These are phyloP conservation scores for Diaporthe citrichinensis DNA, from an alignment of 2,329 filamentous ascomycete species.

Conservation along the genomic window DNA sequence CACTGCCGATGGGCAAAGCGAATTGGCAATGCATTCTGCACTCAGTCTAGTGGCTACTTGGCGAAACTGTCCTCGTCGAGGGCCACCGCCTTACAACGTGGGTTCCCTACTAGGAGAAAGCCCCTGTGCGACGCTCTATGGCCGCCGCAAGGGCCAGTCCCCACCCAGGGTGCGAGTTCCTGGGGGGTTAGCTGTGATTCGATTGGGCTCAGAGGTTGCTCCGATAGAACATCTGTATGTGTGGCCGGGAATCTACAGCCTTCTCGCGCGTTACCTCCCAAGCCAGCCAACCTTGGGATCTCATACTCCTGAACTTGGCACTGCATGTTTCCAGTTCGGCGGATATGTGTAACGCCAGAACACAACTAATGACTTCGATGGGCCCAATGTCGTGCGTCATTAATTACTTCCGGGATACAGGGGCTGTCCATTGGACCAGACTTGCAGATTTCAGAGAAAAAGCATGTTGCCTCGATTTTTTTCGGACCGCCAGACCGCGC, in stretches of 20 bases:
- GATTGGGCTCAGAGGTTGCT: conserved; percentile 1
- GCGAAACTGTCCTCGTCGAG: conserved; percentile 21
- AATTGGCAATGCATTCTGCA: conserved; percentile 3
- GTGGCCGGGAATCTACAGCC: neutral
- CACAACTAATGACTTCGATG: conserved; percentile 8
- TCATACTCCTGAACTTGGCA: conserved; percentile 18
- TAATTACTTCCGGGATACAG: neutral
- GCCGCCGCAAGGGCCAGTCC: neutral
- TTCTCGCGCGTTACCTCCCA: conserved; percentile 8
- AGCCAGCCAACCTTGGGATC: neutral
- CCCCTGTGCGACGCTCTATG: conserved; percentile 20
- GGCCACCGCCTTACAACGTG: conserved; percentile 10
- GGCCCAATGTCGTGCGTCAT: conserved; percentile 22
- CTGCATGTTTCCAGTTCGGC: conserved; percentile 27
- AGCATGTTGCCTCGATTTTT: conserved; percentile 27
- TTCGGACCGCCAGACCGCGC: conserved; percentile 29
- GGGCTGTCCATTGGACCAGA: conserved; percentile 9
- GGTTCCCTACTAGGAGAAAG: conserved; percentile 10
- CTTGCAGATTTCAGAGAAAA: conserved; percentile 15
- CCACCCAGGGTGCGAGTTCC: neutral
- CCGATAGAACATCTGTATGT: neutral
- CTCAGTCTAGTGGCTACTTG: conserved; percentile 23
- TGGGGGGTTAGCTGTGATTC: neutral
- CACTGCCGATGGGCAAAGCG: neutral
- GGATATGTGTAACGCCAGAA: conserved; percentile 33